Evolutionary conservation across 192 early-diverging fungal genomes (phyloP), one percentile per base, ranked within the genome.

Genomic region (Geranomyces variabilis): DNA sequence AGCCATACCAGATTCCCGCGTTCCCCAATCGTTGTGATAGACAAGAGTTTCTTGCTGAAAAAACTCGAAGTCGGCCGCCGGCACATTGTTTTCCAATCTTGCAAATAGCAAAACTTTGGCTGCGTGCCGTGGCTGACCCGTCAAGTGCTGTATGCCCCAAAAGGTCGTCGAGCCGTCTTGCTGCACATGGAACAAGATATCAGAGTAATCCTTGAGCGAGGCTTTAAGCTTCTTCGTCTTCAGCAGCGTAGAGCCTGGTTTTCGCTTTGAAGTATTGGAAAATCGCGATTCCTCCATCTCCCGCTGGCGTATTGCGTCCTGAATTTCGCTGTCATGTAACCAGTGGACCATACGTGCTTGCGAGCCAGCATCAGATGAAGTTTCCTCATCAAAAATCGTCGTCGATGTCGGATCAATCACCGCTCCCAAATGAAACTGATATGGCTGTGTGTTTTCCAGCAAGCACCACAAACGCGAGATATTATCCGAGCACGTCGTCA

Each of bases 81-180:
- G 74, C 26, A 93, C 73, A 0, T 84, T 83, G 47, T 80, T 77
- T 24, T 80, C 83, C 8, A 85, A 85, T 41, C 87, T 84, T 33
- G 93, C 75, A 10, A 94, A 79, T 0, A 91, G 80, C 60, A 90
- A 66, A 0, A 92, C 87, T 71, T 88, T 83, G 15, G 92, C 86
- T 44, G 90, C 67, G 9, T 91, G 76, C 22, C 85, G 75, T 9
- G 92, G 93, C 13, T 79, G 71, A 17, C 80, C 60, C 24, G 83
- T 86, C 45, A 93, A 69, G 72, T 89, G 71, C 79, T 92, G 87
- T 28, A 94, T 75, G 9, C 91, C 93, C 93, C 92, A 94, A 26
- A 93, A 83, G 17, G 86, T 77, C 72, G 93, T 79, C 1, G 89
- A 84, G 1, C 93, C 93, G 69, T 92, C 89, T 28, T 75, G 57